Conservation (phyloP, 2,329 filamentous ascomycete species). For the Ophiostoma perfectum region DNA sequence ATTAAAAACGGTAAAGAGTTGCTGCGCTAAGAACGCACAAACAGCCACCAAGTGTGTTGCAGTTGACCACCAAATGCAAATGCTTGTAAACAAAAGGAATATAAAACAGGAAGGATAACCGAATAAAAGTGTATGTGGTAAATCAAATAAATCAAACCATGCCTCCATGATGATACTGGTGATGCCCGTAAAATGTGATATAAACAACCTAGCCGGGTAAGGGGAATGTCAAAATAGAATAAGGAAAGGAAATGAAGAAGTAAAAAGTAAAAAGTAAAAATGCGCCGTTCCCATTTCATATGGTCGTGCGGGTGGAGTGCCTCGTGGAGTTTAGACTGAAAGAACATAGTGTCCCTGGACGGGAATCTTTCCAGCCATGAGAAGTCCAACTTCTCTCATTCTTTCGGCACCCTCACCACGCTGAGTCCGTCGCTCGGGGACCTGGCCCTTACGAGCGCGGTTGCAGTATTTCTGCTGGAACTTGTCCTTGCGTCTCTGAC, state of each 20-base stretch:
- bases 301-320: slow-evolving; percentile 3
- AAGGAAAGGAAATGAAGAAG: slow-evolving; percentile 14
- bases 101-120: slow-evolving; percentile 19
- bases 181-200: slow-evolving; percentile 1
- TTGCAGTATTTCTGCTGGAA: slow-evolving; percentile 85
- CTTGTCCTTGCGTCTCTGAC: slow-evolving; percentile 88
- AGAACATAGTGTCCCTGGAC: slow-evolving; percentile 68
- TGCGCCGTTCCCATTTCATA: slow-evolving; percentile 16
- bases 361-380: slow-evolving; percentile 75
- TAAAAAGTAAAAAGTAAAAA: slow-evolving; percentile 10
- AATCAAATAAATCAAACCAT: background rate
- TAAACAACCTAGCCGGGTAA: slow-evolving; percentile 7
- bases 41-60: slow-evolving; percentile 15
- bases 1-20: slow-evolving; percentile 11
- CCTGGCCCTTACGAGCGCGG: slow-evolving; percentile 65
- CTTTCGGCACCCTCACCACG: slow-evolving; percentile 86
- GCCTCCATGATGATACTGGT: slow-evolving; percentile 9
- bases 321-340: slow-evolving; percentile 50
- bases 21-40: slow-evolving; percentile 23
- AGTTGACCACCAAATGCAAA: slow-evolving; percentile 16
- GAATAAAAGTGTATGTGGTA: background rate
- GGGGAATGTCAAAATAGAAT: background rate
- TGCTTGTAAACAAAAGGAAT: slow-evolving; percentile 15
- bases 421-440: slow-evolving; percentile 59
- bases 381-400: slow-evolving; percentile 86